Evolutionary conservation across 176 grass and related monocot species (phyloP), one percentile per base, ranked within the genome.

Genomic region (Juncus inflexus): DNA sequence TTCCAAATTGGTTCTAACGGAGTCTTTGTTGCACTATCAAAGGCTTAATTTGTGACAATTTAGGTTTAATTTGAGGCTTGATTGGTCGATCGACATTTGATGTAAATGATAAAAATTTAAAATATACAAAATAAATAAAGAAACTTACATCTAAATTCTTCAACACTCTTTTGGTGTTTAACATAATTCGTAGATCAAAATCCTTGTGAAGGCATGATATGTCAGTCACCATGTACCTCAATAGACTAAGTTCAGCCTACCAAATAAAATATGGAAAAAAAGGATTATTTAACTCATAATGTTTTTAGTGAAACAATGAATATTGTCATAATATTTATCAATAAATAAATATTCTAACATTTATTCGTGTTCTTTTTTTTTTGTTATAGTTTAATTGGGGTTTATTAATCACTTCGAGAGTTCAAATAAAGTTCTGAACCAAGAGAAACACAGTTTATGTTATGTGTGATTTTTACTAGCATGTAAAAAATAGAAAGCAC

Each of bases 151-250:
- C 76, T 59, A 80, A 53, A 42, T 63, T 79, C 64, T 84, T 84
- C 38, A 80, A 58, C 47, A 70, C 36, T 55, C 75, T 82, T 81
- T 84, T 87, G 19, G 75, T 80, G 64, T 6, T 42, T 6, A 90
- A 67, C 80, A 90, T 90, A 43, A 95, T 71, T 80, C 86, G 80
- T 41, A 95, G 55, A 71, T 95, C 83, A 11, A 84, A 58, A 75
- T 80, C 72, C 76, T 87, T 87, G 64, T 41, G 73, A 40, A 87
- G 55, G 62, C 83, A 95, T 12, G 86, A 90, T 78, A 90, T 70
- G 51, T 95, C 90, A 77, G 76, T 79, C 66, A 95, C 90, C 60
- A 95, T 81, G 14, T 90, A 65, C 0, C 81, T 65, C 52, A 84
- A 35, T 78, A 70, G 80, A 37, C 84, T 90, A 40, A 66, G 51